Evolutionary conservation across 768 basidiomycete genomes (phyloP).

Genomic region (Podaxis sp.): DNA sequence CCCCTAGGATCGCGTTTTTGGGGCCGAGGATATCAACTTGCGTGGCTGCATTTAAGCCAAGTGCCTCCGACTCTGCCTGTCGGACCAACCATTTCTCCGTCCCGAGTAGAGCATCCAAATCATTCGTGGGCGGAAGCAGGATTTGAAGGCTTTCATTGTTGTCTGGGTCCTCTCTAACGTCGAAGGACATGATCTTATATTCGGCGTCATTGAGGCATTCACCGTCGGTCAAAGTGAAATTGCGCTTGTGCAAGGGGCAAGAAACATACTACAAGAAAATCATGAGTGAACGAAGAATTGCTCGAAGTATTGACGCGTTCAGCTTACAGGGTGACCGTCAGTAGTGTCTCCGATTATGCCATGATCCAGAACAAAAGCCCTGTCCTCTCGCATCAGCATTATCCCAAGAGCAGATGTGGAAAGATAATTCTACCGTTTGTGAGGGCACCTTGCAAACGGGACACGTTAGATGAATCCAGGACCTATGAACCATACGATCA

Average conservation of each 20-base stretch:
- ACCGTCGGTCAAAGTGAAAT: conserved; percentile 57
- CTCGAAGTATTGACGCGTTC: not conserved
- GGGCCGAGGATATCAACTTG: conserved; percentile 28
- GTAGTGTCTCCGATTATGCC: conserved; percentile 68
- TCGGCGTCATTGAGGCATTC: conserved; percentile 58
- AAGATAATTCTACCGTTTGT: conserved; percentile 28
- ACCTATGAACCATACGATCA: not conserved
- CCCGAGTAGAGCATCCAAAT: conserved; percentile 61
- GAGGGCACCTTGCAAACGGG: conserved; percentile 32
- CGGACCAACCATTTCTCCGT: conserved; percentile 65
- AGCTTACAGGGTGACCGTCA: conserved; percentile 50
- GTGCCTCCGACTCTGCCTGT: conserved; percentile 46
- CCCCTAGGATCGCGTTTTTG: too few relatives aligned
- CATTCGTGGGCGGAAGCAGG: conserved; percentile 53
- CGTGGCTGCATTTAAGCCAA: conserved; percentile 27
- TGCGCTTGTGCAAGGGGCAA: conserved; percentile 68
- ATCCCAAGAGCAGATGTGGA: too few relatives aligned
- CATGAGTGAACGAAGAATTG: too few relatives aligned
- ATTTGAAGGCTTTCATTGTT: conserved; percentile 37
- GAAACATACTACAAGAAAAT: conserved; percentile 27
- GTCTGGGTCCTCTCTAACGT: conserved; percentile 40
- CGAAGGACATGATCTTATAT: conserved; percentile 62
- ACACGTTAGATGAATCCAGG: not conserved
- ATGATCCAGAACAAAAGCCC: conserved; percentile 68
- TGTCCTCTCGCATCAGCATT: too few relatives aligned